Percentiles rank a stretch among this genome's conserved stretches.
phyloP scores from a whole-genome alignment of 352 stramenopile species.

The Phytophthora pistaciae region DNA sequence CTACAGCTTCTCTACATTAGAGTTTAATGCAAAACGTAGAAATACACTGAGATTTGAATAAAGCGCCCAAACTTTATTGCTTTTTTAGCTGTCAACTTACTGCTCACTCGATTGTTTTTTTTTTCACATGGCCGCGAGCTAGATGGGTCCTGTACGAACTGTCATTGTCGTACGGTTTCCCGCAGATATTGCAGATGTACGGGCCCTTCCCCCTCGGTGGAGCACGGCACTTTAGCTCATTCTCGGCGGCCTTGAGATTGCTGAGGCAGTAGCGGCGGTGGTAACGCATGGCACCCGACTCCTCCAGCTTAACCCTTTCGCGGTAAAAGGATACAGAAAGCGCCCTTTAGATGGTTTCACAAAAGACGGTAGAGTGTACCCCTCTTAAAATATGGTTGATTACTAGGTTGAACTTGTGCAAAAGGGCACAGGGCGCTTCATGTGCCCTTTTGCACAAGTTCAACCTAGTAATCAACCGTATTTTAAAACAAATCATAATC shows the following conservation, averaged over 20 bases:
- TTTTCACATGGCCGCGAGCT: not conserved
- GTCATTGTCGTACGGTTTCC: not conserved
- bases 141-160: not conserved
- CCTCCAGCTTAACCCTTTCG: not conserved
- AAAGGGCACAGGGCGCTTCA: too few species aligned
- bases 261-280: slow-evolving; percentile 1
- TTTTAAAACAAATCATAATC: too few species aligned
- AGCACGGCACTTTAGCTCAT: not conserved
- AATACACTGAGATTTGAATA: not conserved
- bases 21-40: too few species aligned
- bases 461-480: too few species aligned
- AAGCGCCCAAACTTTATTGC: not conserved
- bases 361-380: too few species aligned
- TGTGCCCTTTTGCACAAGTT: too few species aligned
- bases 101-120: not conserved
- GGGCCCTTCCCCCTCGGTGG: not conserved
- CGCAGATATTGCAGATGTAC: slow-evolving; percentile 1
- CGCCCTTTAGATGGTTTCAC: too few species aligned
- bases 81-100: not conserved
- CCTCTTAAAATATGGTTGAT: too few species aligned
- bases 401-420: too few species aligned
- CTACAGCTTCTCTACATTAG: too few species aligned
- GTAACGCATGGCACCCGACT: not conserved
- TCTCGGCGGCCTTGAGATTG: not conserved
- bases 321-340: too few species aligned